A percentile compares a stretch with the other conserved stretches of the same genome.
phyloP scores from a whole-genome alignment of 1,284 basidiomycete genomes.

The Peniophora sp. region DNA sequence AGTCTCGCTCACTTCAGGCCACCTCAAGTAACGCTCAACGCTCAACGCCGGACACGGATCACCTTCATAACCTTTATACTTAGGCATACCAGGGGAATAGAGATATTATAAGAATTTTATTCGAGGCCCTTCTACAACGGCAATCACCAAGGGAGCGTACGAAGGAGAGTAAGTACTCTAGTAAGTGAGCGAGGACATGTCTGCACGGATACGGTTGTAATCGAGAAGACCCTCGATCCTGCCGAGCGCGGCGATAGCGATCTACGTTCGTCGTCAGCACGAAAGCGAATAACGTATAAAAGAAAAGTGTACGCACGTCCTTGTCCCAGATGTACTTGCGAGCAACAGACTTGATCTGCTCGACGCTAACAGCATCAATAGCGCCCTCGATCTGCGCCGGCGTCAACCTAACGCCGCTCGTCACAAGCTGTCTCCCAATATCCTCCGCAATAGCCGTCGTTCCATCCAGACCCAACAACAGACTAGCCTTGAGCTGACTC shows the following conservation, averaged over 20 bases:
- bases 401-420: slow-evolving; percentile 83
- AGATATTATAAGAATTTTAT: slow-evolving; percentile 1
- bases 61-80: too few species aligned
- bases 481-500: slow-evolving; percentile 93
- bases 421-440: slow-evolving; percentile 95
- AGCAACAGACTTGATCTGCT: slow-evolving; percentile 93
- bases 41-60: too few species aligned
- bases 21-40: too few species aligned
- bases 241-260: slow-evolving; percentile 79
- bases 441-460: slow-evolving; percentile 97
- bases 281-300: slow-evolving; percentile 3
- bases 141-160: not conserved
- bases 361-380: slow-evolving; percentile 81
- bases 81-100: too few species aligned
- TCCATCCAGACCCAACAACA: slow-evolving; percentile 89
- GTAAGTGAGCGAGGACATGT: slow-evolving; percentile 75
- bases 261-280: slow-evolving; percentile 33
- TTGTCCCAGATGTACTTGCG: slow-evolving; percentile 97
- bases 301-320: slow-evolving; percentile 53
- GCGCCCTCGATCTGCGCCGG: slow-evolving; percentile 93
- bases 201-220: slow-evolving; percentile 74
- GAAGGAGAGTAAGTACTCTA: slow-evolving; percentile 27
- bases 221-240: slow-evolving; percentile 84
- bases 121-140: not conserved
- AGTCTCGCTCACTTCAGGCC: too few species aligned